These are phyloP conservation scores for Xylaria acuta DNA, from an alignment of 495 filamentous ascomycete species.

Conservation along the genomic window DNA sequence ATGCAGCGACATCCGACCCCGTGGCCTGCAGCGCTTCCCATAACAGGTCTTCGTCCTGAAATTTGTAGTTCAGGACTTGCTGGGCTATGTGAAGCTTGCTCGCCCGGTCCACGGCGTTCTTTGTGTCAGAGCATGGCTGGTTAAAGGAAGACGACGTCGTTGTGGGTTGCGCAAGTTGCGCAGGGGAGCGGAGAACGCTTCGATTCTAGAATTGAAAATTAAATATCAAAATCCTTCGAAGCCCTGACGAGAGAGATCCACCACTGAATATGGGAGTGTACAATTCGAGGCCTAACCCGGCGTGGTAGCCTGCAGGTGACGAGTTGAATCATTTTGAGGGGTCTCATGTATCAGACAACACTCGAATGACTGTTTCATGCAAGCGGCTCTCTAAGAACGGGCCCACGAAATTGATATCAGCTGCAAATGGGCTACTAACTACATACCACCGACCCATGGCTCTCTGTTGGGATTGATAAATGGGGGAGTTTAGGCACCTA, in stretches of 20 bases:
- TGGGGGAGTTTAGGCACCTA: neutral
- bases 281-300: too few relatives aligned
- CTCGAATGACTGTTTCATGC: neutral
- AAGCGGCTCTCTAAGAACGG: neutral
- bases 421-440: neutral
- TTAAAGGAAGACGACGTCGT: neutral
- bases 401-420: neutral
- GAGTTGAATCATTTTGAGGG: neutral
- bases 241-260: neutral
- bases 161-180: neutral
- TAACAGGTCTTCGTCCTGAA: neutral
- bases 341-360: neutral
- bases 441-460: neutral
- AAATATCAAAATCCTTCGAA: neutral
- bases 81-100: neutral
- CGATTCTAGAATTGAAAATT: neutral
- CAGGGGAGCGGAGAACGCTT: neutral
- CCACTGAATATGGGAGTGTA: neutral
- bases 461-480: neutral
- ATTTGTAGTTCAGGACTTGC: conserved; percentile 4
- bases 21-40: conserved; percentile 21
- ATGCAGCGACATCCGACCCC: neutral
- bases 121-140: neutral
- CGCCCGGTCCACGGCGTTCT: neutral
- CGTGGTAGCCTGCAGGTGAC: too few relatives aligned